Base-by-base conservation (phyloP, 2,329 filamentous ascomycete genomes). In the Drechslerella stenobrocha region DNA sequence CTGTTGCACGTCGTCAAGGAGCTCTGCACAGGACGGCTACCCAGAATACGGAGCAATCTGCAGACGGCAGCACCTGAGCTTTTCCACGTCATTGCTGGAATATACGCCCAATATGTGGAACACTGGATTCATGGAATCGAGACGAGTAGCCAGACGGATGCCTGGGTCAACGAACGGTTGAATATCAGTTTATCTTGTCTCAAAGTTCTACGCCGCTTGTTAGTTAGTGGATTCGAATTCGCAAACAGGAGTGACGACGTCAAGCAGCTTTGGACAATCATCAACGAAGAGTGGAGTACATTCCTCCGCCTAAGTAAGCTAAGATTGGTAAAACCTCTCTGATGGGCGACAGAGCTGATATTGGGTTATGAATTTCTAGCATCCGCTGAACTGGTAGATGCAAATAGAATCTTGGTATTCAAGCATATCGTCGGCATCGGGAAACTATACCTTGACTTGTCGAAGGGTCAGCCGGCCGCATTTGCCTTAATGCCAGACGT, bases 1-100 rank as follows among this genome's bases (percentile, higher is more conserved):
- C 79, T 96, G 8, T 80, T 97, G 11, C 87, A 92, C 47, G 85
- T 96, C 24, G 85, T 95, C 74, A 98, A 97, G 77, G 93, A 97
- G 75, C 80, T 97, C 3, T 86, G 88, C 0, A 91, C 88, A 0
- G 91, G 88, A 1, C 82, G 90, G 42, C 77, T 97, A 47, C 82
- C 85, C 58, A 84, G 83, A 70, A 90, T 87, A 0, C 85, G 91
- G 73, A 85, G 86, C 1, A 87, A 85, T 34, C 79, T 98, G 13
- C 88, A 95, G 72, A 84, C 85, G 1, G 82, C 89, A 26, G 85
- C 90, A 0, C 89, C 91, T 0, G 90, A 96, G 75, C 83, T 96
- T 20, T 83, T 96, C n/a, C 86, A 87, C 72, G 79, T 93, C 2
- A 79, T 97, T 20, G 86, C 84, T 18, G 83, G 84, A 56, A 87